Conservation (phyloP, 306 rosid genomes). For the Luffa acutangula region DNA sequence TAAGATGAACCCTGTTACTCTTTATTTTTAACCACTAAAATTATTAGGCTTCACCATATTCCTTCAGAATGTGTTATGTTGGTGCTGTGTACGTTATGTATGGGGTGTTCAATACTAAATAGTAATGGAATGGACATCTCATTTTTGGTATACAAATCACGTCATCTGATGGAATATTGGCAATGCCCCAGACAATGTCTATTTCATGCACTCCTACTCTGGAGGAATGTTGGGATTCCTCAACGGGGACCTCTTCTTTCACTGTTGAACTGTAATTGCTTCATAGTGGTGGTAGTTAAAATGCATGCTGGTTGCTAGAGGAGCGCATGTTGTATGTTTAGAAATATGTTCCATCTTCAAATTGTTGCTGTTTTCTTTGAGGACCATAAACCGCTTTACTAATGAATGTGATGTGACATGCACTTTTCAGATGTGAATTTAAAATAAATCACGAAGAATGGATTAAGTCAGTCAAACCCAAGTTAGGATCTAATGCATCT, state of each 20-base stretch:
- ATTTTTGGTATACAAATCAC: not conserved
- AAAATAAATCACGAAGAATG: conserved; percentile 81
- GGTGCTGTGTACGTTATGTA: not conserved
- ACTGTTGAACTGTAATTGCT: not conserved
- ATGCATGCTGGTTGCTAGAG: not conserved
- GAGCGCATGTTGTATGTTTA: not conserved
- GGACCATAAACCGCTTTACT: not conserved
- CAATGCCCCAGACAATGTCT: not conserved
- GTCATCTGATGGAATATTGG: not conserved
- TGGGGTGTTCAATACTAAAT: not conserved
- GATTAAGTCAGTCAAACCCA: conserved; percentile 63
- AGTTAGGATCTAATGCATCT: conserved; percentile 41
- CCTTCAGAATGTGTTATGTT: not conserved
- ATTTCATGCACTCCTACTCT: not conserved
- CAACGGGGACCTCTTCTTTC: not conserved
- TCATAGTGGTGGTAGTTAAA: not conserved
- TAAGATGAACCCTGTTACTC: not conserved
- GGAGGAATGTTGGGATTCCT: not conserved
- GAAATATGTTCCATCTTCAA: not conserved
- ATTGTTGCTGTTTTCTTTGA: not conserved
- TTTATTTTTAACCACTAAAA: not conserved
- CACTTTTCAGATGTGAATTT: conserved; percentile 70
- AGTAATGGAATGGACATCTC: not conserved
- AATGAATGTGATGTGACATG: conserved; percentile 6
- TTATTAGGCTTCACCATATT: not conserved